Percentiles rank a stretch among this genome's conserved stretches.
Conservation (phyloP, 202 grass and related monocot genomes). For the Elaeis oleifera region DNA sequence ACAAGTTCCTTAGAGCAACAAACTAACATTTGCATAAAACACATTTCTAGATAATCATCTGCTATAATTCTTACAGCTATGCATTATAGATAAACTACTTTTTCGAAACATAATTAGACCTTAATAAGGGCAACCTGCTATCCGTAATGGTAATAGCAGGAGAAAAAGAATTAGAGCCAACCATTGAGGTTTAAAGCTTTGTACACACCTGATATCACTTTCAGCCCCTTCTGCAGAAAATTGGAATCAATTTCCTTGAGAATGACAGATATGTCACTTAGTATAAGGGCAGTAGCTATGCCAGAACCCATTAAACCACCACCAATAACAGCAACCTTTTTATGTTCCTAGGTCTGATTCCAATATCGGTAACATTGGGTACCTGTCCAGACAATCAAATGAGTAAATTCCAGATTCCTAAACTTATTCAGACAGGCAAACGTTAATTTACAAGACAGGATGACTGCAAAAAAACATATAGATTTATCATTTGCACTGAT, state of each 20-base stretch:
- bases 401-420: too few relatives aligned
- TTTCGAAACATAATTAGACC: too few relatives aligned
- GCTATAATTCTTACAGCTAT: too few relatives aligned
- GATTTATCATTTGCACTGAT: too few relatives aligned
- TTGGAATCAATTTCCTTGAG: conserved; percentile 90
- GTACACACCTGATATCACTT: conserved; percentile 68
- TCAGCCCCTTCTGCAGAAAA: conserved; percentile 75
- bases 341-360: conserved; percentile 84
- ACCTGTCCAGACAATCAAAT: conserved; percentile 44
- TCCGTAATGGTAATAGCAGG: neutral
- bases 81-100: too few relatives aligned
- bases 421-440: neutral
- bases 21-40: neutral
- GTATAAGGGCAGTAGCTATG: conserved; percentile 89
- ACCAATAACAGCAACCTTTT: conserved; percentile 92
- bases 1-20: conserved; percentile 3
- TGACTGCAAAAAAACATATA: neutral
- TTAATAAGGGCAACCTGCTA: too few relatives aligned
- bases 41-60: too few relatives aligned
- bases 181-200: conserved; percentile 17
- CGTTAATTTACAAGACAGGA: neutral
- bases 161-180: conserved; percentile 11
- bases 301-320: conserved; percentile 99
- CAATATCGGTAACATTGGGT: conserved; percentile 84
- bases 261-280: conserved; percentile 66